Evolutionary conservation across 345 rosid genomes (phyloP).

Genomic region (Sonneratia caseolaris): DNA sequence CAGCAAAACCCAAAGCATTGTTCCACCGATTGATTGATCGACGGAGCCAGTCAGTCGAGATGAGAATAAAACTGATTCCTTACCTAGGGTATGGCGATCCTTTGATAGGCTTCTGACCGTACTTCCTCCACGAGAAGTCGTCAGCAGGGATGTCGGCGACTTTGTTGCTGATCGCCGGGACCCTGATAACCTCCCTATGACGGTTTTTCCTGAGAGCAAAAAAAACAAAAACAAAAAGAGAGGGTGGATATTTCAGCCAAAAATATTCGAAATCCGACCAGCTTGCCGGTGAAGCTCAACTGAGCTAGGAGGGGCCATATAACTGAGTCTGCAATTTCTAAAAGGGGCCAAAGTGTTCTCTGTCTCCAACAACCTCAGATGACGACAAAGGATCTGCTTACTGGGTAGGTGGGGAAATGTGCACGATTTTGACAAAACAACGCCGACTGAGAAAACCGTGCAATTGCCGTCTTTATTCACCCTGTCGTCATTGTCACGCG

Average conservation of each 20-base stretch:
- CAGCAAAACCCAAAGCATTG: not conserved
- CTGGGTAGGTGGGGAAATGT: not conserved
- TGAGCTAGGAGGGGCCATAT: not conserved
- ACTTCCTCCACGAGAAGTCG: conserved; percentile 90
- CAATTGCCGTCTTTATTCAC: not conserved
- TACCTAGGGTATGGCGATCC: conserved; percentile 97
- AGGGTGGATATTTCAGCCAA: conserved; percentile 7
- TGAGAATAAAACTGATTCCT: conserved; percentile 4
- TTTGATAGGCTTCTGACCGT: conserved; percentile 95
- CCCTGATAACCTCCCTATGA: conserved; percentile 60
- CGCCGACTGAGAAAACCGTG: not conserved
- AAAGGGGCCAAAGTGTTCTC: not conserved
- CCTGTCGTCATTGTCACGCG: conserved; percentile 22
- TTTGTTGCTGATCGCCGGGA: conserved; percentile 80
- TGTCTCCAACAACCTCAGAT: not conserved
- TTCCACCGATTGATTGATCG: not conserved
- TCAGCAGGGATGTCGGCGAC: conserved; percentile 93
- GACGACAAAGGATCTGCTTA: not conserved
- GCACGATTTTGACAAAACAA: conserved; percentile 8
- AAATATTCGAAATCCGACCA: not conserved
- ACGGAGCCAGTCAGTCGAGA: too few species aligned
- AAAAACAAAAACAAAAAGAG: too few species aligned
- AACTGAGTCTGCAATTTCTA: not conserved
- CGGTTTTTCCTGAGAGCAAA: conserved; percentile 51
- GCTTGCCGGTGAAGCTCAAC: not conserved